A percentile compares a stretch with the other conserved stretches of the same genome.
Evolutionary conservation across 768 basidiomycete species (phyloP).

Genomic region (Boletellus emodensis): DNA sequence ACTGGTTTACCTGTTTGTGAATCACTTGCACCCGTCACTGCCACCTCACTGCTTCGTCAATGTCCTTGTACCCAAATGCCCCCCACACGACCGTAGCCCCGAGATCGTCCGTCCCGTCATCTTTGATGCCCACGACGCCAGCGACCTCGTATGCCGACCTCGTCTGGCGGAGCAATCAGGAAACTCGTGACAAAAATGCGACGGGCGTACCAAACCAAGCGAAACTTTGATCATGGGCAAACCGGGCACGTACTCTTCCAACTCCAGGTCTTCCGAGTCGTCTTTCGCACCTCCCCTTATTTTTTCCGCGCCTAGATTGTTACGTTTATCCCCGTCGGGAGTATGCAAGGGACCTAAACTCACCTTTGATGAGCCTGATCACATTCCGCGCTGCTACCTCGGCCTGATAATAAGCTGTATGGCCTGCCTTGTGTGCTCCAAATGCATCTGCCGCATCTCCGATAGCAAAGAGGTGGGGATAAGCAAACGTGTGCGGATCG

Average conservation of each 20-base stretch:
- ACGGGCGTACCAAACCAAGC: too few relatives aligned
- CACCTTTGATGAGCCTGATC: too few relatives aligned
- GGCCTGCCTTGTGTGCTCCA: constrained; percentile 37
- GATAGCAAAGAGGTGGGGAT: not conserved
- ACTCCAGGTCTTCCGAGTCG: not conserved
- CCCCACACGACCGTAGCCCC: constrained; percentile 47
- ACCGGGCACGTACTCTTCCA: constrained; percentile 42
- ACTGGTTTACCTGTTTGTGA: too few relatives aligned
- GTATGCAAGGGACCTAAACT: too few relatives aligned
- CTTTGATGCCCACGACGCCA: constrained; percentile 41
- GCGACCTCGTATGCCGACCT: constrained; percentile 43
- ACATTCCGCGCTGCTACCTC: too few relatives aligned
- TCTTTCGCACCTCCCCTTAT: not conserved
- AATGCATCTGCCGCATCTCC: constrained; percentile 65
- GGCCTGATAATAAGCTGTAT: too few relatives aligned
- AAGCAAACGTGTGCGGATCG: not conserved
- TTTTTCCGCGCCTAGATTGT: not conserved
- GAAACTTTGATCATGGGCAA: not conserved
- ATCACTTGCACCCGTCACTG: not conserved
- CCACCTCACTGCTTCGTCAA: constrained; percentile 26
- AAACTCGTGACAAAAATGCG: too few relatives aligned
- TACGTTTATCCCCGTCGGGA: not conserved
- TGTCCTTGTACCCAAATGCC: constrained; percentile 38
- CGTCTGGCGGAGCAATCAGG: too few relatives aligned
- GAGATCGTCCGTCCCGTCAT: constrained; percentile 45